Percentiles rank a stretch among this genome's conserved stretches.
Conservation (phyloP, 176 grass and related monocot genomes). For the Eleusine coracana region DNA sequence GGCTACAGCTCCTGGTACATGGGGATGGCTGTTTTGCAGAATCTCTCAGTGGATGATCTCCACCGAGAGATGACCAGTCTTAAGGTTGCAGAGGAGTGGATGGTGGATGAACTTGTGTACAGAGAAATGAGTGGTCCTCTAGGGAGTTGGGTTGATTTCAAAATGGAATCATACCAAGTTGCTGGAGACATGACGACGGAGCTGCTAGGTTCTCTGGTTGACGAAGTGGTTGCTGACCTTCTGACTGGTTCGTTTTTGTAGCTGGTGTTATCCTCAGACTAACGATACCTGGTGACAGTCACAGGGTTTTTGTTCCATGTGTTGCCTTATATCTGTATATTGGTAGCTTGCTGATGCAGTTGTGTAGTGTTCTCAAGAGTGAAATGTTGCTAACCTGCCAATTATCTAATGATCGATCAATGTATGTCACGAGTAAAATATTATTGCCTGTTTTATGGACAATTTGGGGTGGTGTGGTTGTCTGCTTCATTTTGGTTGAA, state of each 20-base stretch:
- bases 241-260: slow-evolving; percentile 37
- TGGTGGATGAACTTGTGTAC: slow-evolving; percentile 91
- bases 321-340: slow-evolving; percentile 43
- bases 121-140: slow-evolving; percentile 79
- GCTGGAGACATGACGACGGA: slow-evolving; percentile 61
- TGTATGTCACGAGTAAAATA: slow-evolving; percentile 29
- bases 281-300: slow-evolving; percentile 45
- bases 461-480: neutral
- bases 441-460: slow-evolving; percentile 22
- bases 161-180: slow-evolving; percentile 62
- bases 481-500: neutral
- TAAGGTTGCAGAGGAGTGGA: slow-evolving; percentile 71
- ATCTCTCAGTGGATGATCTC: slow-evolving; percentile 61
- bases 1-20: slow-evolving; percentile 76
- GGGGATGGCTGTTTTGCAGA: slow-evolving; percentile 56
- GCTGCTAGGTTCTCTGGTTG: slow-evolving; percentile 60
- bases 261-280: neutral
- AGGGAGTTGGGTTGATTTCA: slow-evolving; percentile 89
- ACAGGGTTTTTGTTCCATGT: slow-evolving; percentile 40
- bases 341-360: slow-evolving; percentile 29
- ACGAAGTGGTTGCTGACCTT: slow-evolving; percentile 72
- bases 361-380: slow-evolving; percentile 38
- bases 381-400: slow-evolving; percentile 30
- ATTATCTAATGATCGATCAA: slow-evolving; percentile 16
- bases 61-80: slow-evolving; percentile 74